A percentile compares a stretch with the other conserved stretches of the same genome.
These are phyloP conservation scores for Jaapia argillacea DNA, from an alignment of 768 basidiomycete genomes.

Conservation along the genomic window DNA sequence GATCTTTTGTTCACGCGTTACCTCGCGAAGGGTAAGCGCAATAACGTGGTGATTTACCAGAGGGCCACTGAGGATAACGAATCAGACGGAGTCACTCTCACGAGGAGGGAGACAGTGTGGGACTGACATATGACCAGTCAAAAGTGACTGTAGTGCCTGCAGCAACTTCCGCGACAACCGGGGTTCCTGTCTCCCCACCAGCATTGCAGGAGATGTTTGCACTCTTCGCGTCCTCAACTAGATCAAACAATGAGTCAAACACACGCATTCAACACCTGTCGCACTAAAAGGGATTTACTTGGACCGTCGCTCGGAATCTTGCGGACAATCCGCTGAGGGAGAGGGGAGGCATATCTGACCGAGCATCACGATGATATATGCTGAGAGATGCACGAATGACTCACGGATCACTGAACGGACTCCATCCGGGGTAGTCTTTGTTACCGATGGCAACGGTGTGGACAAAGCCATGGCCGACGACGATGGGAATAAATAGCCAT, in stretches of 20 bases:
- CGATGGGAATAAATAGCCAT: constrained; percentile 6
- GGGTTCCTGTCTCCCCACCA: constrained; percentile 23
- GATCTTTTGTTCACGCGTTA: constrained; percentile 21
- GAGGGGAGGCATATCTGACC: constrained; percentile 14
- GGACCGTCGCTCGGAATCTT: constrained; percentile 21
- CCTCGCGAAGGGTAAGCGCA: too few relatives aligned
- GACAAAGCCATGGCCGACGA: constrained; percentile 17
- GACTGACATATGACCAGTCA: constrained; percentile 33
- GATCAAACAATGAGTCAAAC: background rate
- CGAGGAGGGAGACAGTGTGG: background rate
- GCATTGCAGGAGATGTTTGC: constrained; percentile 34
- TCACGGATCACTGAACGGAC: constrained; percentile 17
- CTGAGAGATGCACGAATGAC: background rate
- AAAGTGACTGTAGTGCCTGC: constrained; percentile 34
- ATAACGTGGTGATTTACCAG: constrained; percentile 5
- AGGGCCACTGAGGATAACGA: constrained; percentile 13
- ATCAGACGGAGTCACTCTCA: background rate
- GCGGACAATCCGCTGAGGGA: constrained; percentile 18
- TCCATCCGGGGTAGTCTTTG: constrained; percentile 15
- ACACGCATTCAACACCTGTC: background rate
- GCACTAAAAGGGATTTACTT: constrained; percentile 8
- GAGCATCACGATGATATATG: constrained; percentile 1
- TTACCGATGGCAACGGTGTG: constrained; percentile 10
- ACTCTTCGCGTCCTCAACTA: constrained; percentile 17
- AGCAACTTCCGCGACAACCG: constrained; percentile 24